Conservation (phyloP, 2,329 filamentous ascomycete genomes). For the Alternaria dauci region DNA sequence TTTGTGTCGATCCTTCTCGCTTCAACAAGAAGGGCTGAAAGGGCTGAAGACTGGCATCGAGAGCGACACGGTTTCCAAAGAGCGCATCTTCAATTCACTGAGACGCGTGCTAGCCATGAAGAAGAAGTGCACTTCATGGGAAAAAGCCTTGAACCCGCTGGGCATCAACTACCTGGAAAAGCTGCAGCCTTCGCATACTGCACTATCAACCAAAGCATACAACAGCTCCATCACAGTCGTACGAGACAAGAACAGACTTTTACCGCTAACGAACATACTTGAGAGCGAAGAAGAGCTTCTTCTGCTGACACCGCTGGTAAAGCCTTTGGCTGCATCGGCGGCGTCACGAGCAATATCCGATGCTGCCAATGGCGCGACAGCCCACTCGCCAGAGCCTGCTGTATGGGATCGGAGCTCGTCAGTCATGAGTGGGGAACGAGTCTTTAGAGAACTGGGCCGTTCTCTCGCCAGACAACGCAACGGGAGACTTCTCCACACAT, state of each 20-base stretch:
- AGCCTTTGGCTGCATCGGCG: conserved; percentile 88
- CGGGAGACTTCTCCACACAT: conserved; percentile 89
- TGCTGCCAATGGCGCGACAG: conserved; percentile 61
- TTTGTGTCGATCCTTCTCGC: conserved; percentile 84
- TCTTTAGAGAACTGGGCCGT: conserved; percentile 88
- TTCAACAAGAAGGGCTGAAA: conserved; percentile 90
- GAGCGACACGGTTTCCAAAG: conserved; percentile 84
- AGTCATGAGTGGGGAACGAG: conserved; percentile 89
- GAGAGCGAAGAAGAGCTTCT: conserved; percentile 88
- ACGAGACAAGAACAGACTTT: conserved; percentile 82
- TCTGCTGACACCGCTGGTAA: conserved; percentile 86
- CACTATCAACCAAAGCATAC: conserved; percentile 84
- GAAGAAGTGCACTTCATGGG: conserved; percentile 85
- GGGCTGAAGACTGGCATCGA: conserved; percentile 89
- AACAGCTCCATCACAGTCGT: conserved; percentile 93
- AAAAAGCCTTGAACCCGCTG: conserved; percentile 85
- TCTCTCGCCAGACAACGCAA: conserved; percentile 86
- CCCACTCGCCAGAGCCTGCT: conserved; percentile 62
- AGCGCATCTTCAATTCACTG: conserved; percentile 81
- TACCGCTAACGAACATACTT: conserved; percentile 83
- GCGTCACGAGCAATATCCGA: conserved; percentile 76
- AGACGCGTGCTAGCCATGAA: conserved; percentile 83
- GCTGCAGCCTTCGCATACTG: conserved; percentile 82
- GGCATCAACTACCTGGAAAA: conserved; percentile 79
- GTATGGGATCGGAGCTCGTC: conserved; percentile 66